Conservation (phyloP, 805 yeast genomes). For the Ogataea parapolymorpha region DNA sequence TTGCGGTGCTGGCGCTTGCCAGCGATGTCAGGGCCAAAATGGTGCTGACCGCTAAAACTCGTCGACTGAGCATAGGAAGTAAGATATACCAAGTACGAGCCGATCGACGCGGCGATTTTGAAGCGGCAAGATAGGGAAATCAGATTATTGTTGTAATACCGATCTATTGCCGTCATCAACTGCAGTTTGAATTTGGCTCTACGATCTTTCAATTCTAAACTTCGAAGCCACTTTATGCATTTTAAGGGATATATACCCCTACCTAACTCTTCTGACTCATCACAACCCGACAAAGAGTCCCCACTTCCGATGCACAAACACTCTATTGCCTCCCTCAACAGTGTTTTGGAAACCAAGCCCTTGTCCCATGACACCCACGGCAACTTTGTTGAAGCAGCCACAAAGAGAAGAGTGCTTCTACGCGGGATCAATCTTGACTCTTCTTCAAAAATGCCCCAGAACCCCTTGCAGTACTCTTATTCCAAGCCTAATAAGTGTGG, state of each 20-base stretch:
- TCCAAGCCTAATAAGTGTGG: conserved; percentile 36
- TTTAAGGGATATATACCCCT: conserved; percentile 15
- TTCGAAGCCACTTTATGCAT: conserved; percentile 9
- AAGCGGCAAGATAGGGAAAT: conserved; percentile 12
- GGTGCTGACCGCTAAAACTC: not conserved
- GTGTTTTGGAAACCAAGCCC: conserved; percentile 20
- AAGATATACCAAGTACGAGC: not conserved
- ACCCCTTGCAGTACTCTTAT: conserved; percentile 48
- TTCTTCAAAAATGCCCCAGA: conserved; percentile 63
- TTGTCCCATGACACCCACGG: conserved; percentile 46
- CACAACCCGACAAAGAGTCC: conserved; percentile 1
- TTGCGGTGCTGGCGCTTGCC: not conserved
- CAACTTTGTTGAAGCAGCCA: conserved; percentile 45
- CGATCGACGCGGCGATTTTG: conserved; percentile 6
- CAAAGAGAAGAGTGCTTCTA: conserved; percentile 59
- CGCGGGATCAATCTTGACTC: conserved; percentile 84
- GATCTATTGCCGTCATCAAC: conserved; percentile 5
- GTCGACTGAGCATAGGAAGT: conserved; percentile 4
- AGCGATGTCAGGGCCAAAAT: not conserved
- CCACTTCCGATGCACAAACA: conserved; percentile 13
- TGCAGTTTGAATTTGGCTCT: not conserved
- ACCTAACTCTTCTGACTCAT: conserved; percentile 5
- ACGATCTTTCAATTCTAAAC: not conserved
- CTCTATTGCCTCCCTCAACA: conserved; percentile 14
- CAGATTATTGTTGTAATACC: not conserved